Evolutionary conservation across 108 stramenopile genomes (phyloP), one percentile per base, ranked within the genome.

Genomic region (Cyclotella sp.): DNA sequence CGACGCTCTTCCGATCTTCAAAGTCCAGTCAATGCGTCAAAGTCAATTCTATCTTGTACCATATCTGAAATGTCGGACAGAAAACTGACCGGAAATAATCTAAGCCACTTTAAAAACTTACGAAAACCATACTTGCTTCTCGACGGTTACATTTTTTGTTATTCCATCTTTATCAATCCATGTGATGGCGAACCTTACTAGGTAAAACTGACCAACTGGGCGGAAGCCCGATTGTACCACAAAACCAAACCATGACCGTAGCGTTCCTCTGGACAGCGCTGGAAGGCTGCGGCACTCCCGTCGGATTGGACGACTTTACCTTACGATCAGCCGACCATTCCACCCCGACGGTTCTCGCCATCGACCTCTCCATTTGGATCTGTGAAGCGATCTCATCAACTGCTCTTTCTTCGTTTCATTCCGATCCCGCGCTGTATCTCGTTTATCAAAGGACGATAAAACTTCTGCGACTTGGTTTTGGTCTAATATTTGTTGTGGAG

Each of bases 311-410:
- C 9, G 86, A 90, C 41, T 75, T 91, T 14, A 49, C 73, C 51
- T 58, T 72, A 69, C 52, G 63, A 24, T 39, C 51, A 18, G n/a
- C 16, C 27, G 30, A 51, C 46, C 6, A 63, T 9, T 61, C 54
- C 18, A 60, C 45, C 41, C 83, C 78, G 43, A 75, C 84, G n/a
- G 52, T 70, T 19, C 85, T 99, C 6, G 99, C 99, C 9, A 84
- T 99, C 22, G 99, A 99, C 68, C 74, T 91, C 11, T 93, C 93
- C 40, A 98, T 98, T 54, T 98, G 97, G 97, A 93, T 95, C 30
- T 91, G 90, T 44, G 94, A 95, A 70, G 88, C 85, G 18, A 79
- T 91, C 3, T 75, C 81, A 7, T 90, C 88, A 19, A 68, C 86
- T 16, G 90, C 86, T 6, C 75, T 93, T 46, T 70, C 66, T 29